Conservation (phyloP, 768 basidiomycete genomes). For the Leucocoprinus leucothites region DNA sequence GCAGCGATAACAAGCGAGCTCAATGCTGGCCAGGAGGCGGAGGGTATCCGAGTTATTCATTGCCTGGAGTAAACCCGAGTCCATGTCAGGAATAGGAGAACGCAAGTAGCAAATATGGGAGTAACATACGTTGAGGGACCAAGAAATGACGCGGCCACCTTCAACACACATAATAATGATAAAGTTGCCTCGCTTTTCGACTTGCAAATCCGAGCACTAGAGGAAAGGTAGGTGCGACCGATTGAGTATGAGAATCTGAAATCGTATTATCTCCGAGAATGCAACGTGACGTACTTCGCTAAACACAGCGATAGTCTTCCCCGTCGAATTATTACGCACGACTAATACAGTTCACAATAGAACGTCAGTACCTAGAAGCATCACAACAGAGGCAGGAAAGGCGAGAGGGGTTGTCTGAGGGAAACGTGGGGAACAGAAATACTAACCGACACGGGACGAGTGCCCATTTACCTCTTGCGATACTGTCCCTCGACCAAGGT, state of each 20-base stretch:
- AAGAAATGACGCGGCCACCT: conserved; percentile 70
- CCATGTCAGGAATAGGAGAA: neutral
- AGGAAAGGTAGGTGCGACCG: neutral
- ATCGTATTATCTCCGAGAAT: neutral
- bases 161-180: conserved; percentile 82
- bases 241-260: conserved; percentile 2
- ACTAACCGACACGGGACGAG: conserved; percentile 77
- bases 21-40: conserved; percentile 77
- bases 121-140: conserved; percentile 73
- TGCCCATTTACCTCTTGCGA: conserved; percentile 74
- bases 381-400: neutral
- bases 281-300: conserved; percentile 50
- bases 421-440: neutral
- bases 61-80: conserved; percentile 43
- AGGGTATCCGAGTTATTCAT: conserved; percentile 82
- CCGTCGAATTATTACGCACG: conserved; percentile 59
- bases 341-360: conserved; percentile 33
- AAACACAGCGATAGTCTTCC: conserved; percentile 69
- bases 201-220: conserved; percentile 70
- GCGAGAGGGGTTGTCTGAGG: neutral
- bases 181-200: conserved; percentile 86
- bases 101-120: neutral
- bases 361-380: conserved; percentile 2
- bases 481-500: conserved; percentile 75
- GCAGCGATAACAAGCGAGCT: conserved; percentile 79